A percentile compares a stretch with the other conserved stretches of the same genome.
phyloP scores from a whole-genome alignment of 2,329 filamentous ascomycete genomes.

The Dendrostoma leiphaemia region DNA sequence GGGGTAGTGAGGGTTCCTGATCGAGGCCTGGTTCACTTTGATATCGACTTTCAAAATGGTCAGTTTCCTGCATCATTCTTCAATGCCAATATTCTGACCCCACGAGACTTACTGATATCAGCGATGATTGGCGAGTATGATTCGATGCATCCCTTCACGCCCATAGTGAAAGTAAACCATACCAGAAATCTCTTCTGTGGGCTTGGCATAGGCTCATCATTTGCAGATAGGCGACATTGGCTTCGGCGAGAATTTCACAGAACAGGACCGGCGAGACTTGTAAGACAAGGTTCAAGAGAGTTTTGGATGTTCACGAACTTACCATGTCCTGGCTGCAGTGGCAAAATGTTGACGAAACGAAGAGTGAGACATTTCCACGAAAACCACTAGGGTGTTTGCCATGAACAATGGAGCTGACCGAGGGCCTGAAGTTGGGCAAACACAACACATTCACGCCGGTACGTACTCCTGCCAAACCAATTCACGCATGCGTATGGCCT shows the following conservation, averaged over 20 bases:
- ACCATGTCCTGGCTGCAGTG: too few relatives aligned
- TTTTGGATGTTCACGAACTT: too few relatives aligned
- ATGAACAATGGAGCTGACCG: too few relatives aligned
- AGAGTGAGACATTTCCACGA: too few relatives aligned
- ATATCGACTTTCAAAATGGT: conserved; percentile 5
- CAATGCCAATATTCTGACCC: background rate
- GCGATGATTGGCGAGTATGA: conserved; percentile 8
- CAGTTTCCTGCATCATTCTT: background rate
- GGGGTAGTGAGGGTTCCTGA: background rate
- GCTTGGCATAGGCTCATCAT: too few relatives aligned
- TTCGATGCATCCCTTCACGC: background rate
- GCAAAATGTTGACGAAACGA: too few relatives aligned
- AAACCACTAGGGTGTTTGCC: too few relatives aligned
- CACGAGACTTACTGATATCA: too few relatives aligned
- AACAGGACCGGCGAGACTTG: too few relatives aligned
- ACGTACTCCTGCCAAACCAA: background rate
- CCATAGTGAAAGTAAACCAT: conserved; percentile 8
- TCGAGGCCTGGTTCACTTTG: conserved; percentile 1
- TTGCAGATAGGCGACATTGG: conserved; percentile 9
- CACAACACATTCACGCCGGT: conserved; percentile 1
- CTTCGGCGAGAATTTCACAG: background rate
- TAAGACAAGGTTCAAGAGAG: too few relatives aligned
- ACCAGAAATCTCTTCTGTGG: too few relatives aligned
- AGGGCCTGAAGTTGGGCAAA: background rate
- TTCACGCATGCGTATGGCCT: too few relatives aligned